Base-by-base conservation (phyloP, 2,329 filamentous ascomycete genomes). In the Chalara sp. region DNA sequence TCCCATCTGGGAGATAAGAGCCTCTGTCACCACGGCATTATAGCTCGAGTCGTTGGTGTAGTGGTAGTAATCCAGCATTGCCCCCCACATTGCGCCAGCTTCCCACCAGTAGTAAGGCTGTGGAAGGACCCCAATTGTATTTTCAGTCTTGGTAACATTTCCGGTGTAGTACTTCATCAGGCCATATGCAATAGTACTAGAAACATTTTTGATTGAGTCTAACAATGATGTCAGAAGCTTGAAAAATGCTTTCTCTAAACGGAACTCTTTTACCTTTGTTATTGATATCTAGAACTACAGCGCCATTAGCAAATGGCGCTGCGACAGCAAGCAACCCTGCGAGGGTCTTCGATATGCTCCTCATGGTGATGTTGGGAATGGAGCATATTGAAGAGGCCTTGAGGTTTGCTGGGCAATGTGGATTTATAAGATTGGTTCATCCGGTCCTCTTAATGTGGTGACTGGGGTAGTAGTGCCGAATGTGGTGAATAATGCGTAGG, bases 11-110 rank as follows among this genome's bases (percentile, higher is more conserved):
- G 73, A 78, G 5, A 80, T 65, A 2, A 88, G 68, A 6, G 78
- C 83, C 54, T 83, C 71, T 33, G 76, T 74, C 46, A 83, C 71
- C 4, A 78, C 70, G 29, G 77, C 68, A 63, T 85, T 81, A 67
- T 87, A 86, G 49, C 70, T 74, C 4, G 73, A 61, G 63, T 88
- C 84, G 41, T 75, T 72, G 1, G 84, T 87, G 63, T 78, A 80
- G 62, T 84, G 76, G 55, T 80, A 86, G 64, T 88, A 87, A 65
- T 87, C 81, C 32, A 87, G 67, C 73, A 88, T 76, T 33, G 76
- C 71, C n/a, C 82, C 82, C 76, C 82, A 84, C 52, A 83, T 73
- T 6, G 80, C 81, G 8, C 71, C 67, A 4, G 73, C 71, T 57
- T 78, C 75, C 76, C 76, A 78, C 72, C 72, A 78, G 61, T 76